Conservation (phyloP, 352 stramenopile species). For the Phytophthora nicotianae region DNA sequence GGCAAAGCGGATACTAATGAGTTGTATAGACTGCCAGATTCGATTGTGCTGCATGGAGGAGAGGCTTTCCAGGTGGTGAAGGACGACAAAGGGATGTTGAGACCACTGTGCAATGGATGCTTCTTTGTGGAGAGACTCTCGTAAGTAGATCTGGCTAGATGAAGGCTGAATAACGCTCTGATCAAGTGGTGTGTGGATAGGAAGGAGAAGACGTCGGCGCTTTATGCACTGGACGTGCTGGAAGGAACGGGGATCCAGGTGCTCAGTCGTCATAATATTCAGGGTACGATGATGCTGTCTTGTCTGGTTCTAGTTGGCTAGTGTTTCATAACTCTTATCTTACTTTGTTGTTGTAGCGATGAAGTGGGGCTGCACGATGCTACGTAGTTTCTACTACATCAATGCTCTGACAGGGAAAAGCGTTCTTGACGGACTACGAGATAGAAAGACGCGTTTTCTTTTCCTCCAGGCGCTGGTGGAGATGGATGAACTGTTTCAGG, state of each 20-base stretch:
- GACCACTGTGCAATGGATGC: conserved; percentile 67
- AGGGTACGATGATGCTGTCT: conserved; percentile 38
- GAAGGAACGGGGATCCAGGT: conserved; percentile 77
- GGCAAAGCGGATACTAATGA: not conserved
- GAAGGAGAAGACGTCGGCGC: conserved; percentile 68
- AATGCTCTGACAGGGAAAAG: conserved; percentile 67
- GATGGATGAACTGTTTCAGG: conserved; percentile 60
- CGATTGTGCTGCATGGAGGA: conserved; percentile 72
- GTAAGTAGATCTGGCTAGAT: conserved; percentile 41
- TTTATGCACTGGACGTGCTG: conserved; percentile 75
- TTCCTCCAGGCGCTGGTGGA: conserved; percentile 75
- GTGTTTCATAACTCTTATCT: not conserved
- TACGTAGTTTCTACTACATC: conserved; percentile 82
- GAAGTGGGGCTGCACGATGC: conserved; percentile 82
- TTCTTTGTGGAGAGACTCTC: conserved; percentile 81
- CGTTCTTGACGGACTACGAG: conserved; percentile 58
- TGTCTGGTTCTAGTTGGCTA: not conserved
- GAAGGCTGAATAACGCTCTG: not conserved
- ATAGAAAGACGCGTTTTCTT: conserved; percentile 70
- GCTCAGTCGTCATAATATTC: conserved; percentile 78
- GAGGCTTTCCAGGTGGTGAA: conserved; percentile 73
- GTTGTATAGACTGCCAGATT: conserved; percentile 56
- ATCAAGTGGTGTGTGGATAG: conserved; percentile 32
- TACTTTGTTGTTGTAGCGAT: conserved; percentile 41
- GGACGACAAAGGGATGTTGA: conserved; percentile 51